Percentiles rank a stretch among this genome's conserved stretches.
These are phyloP conservation scores for Monilinia aucupariae DNA, from an alignment of 2,329 filamentous ascomycete genomes.

Conservation along the genomic window DNA sequence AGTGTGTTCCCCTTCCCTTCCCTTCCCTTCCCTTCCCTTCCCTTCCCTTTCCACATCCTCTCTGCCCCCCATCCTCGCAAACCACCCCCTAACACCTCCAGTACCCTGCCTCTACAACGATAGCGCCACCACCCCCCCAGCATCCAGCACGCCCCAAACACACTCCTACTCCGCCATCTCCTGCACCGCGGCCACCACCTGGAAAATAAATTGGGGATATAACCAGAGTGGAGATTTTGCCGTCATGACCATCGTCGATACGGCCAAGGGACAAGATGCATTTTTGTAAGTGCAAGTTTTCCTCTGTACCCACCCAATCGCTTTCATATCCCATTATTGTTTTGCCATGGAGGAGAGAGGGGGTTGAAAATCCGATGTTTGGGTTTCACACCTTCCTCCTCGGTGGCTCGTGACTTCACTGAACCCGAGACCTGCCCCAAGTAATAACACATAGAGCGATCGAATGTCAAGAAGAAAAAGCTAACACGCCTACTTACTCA, in stretches of 20 bases:
- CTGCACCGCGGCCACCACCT: background rate
- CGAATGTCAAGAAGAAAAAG: background rate
- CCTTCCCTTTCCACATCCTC: too few relatives aligned
- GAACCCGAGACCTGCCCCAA: too few relatives aligned
- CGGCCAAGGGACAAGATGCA: constrained; percentile 2
- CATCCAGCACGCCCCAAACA: background rate
- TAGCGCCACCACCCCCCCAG: background rate
- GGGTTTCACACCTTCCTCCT: too few relatives aligned
- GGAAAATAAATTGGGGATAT: constrained; percentile 21
- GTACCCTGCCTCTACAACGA: background rate
- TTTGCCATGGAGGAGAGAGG: background rate
- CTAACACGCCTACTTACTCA: background rate
- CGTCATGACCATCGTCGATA: constrained; percentile 20
- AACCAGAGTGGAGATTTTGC: constrained; percentile 17
- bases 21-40: too few relatives aligned
- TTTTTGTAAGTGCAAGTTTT: constrained; percentile 17
- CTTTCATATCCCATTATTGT: background rate
- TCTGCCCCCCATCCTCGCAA: too few relatives aligned
- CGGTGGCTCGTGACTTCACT: background rate
- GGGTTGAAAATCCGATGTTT: background rate
- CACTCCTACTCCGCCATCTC: background rate
- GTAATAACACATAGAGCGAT: too few relatives aligned
- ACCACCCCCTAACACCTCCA: background rate
- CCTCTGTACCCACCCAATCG: background rate
- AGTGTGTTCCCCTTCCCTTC: background rate